Evolutionary conservation across 345 rosid species (phyloP).

Genomic region (Eucalyptus regnans): DNA sequence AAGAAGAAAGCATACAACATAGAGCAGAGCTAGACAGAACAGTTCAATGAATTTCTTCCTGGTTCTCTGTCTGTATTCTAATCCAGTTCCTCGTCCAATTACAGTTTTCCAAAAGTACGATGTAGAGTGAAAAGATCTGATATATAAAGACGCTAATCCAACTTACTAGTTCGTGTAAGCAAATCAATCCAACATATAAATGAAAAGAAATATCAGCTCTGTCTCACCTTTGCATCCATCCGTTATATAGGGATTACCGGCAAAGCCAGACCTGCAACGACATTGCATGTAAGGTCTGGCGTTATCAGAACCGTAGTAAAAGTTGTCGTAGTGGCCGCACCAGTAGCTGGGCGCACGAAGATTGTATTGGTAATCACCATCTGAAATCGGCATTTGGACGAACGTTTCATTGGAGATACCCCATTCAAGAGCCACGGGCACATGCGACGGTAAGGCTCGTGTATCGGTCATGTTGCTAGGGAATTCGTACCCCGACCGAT

Average conservation of each 20-base stretch:
- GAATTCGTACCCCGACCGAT: not conserved
- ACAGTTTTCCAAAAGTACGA: no score
- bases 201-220: not conserved
- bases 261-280: not conserved
- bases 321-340: not conserved
- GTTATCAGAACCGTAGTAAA: not conserved
- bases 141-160: not conserved
- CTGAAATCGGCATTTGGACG: not conserved
- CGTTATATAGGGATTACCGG: not conserved
- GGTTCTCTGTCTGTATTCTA: not conserved
- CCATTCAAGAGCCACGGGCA: not conserved
- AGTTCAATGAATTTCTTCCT: not conserved
- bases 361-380: not conserved
- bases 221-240: not conserved
- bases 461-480: not conserved
- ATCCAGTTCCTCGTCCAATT: no score
- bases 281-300: not conserved
- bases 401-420: not conserved
- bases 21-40: not conserved
- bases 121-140: no score
- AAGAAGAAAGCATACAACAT: not conserved
- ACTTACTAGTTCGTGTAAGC: not conserved
- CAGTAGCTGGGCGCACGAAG: not conserved
- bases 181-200: not conserved
- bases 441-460: not conserved